These are phyloP conservation scores for Arthromyces matolae DNA, from an alignment of 768 basidiomycete species.

Conservation along the genomic window DNA sequence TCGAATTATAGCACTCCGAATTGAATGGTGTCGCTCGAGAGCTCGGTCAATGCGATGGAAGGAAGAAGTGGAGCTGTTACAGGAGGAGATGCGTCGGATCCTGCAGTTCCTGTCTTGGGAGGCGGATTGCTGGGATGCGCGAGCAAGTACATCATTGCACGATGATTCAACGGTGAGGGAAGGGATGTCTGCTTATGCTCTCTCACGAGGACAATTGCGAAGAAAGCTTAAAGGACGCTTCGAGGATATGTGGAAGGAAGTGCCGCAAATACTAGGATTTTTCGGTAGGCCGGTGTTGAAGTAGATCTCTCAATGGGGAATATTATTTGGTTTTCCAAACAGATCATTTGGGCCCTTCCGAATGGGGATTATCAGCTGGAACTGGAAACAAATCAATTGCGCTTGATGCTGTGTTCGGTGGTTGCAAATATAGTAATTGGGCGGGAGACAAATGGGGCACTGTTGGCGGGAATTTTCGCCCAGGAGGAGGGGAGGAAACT, in stretches of 20 bases:
- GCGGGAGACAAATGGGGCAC: background rate
- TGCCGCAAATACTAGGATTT: no score
- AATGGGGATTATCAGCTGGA: no score
- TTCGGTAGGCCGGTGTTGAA: no score
- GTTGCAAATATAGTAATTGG: background rate
- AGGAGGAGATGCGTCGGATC: no score
- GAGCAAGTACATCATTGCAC: background rate
- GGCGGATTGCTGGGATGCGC: constrained; percentile 5
- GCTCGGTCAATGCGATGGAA: constrained; percentile 18
- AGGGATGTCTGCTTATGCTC: background rate
- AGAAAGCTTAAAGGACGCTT: no score
- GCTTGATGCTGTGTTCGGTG: background rate
- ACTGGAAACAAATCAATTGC: no score
- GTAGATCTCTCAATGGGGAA: no score
- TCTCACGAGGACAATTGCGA: background rate
- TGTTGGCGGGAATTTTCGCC: background rate
- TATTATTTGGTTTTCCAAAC: no score
- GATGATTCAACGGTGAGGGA: background rate
- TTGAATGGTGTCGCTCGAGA: constrained; percentile 22
- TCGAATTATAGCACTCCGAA: constrained; percentile 7
- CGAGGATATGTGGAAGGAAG: no score
- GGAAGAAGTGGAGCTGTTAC: constrained; percentile 21
- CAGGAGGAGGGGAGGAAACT: background rate
- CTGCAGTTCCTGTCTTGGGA: constrained; percentile 17
- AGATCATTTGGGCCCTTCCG: no score